Evolutionary conservation across 352 stramenopile species (phyloP).

Genomic region (Aphanomyces euteiches): DNA sequence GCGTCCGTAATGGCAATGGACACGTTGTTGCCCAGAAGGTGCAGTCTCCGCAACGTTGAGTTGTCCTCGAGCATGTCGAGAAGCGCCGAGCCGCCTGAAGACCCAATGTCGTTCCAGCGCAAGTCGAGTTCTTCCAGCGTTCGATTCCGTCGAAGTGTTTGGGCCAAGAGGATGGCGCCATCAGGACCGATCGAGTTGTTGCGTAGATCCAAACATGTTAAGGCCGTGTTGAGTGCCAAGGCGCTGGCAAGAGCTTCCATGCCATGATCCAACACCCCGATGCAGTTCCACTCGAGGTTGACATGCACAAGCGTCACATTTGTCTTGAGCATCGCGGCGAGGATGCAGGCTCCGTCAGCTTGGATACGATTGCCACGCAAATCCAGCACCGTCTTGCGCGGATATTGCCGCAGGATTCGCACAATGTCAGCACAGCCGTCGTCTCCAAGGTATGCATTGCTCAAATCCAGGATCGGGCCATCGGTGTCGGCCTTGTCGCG

Average conservation of each 20-base stretch:
- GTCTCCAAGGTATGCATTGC: constrained; percentile 68
- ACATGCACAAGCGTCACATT: constrained; percentile 44
- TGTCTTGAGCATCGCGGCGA: constrained; percentile 60
- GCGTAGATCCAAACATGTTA: constrained; percentile 67
- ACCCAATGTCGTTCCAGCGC: constrained; percentile 79
- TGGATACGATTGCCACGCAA: constrained; percentile 76
- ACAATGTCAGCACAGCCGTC: constrained; percentile 61
- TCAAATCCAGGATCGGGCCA: constrained; percentile 52
- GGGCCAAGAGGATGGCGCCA: constrained; percentile 58
- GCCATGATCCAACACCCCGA: constrained; percentile 69
- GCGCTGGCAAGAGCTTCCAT: constrained; percentile 58
- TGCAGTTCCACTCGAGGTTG: constrained; percentile 80
- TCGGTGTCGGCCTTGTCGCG: constrained; percentile 21
- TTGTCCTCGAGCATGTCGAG: constrained; percentile 60
- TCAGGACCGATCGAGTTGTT: constrained; percentile 83
- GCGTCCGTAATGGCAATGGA: constrained; percentile 64
- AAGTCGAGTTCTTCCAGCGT: constrained; percentile 72
- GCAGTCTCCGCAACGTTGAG: constrained; percentile 50
- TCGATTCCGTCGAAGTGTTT: constrained; percentile 52
- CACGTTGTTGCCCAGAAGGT: constrained; percentile 76
- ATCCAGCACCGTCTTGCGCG: constrained; percentile 49
- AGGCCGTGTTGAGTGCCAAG: constrained; percentile 56
- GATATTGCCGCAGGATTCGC: constrained; percentile 42
- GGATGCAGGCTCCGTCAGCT: constrained; percentile 43
- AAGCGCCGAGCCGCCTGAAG: constrained; percentile 65